Conservation (phyloP, 2,329 filamentous ascomycete genomes). For the Ophiocordyceps australis region DNA sequence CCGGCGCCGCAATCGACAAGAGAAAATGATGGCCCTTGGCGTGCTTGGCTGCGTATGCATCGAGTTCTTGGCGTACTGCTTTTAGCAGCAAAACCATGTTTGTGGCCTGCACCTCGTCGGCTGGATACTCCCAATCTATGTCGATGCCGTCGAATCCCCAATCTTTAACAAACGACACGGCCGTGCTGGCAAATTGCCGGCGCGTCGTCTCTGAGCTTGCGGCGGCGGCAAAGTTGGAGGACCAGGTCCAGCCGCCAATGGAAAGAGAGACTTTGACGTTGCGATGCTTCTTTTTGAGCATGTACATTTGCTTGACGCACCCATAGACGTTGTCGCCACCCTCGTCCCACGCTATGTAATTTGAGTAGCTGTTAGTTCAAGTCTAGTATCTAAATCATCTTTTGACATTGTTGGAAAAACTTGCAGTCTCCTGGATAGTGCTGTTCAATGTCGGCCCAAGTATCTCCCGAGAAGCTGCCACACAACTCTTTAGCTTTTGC, state of each 20-base stretch:
- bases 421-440: conserved; percentile 51
- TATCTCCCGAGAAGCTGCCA: conserved; percentile 41
- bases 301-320: conserved; percentile 60
- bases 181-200: conserved; percentile 46
- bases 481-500: background rate
- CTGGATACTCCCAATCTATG: conserved; percentile 19
- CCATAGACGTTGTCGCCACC: conserved; percentile 59
- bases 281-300: conserved; percentile 61
- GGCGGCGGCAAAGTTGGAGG: conserved; percentile 52
- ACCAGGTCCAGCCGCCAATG: conserved; percentile 79
- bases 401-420: too few relatives aligned
- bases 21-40: conserved; percentile 30
- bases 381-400: background rate
- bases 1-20: conserved; percentile 33
- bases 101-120: conserved; percentile 17
- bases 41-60: conserved; percentile 24
- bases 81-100: conserved; percentile 26
- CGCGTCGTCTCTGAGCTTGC: conserved; percentile 45
- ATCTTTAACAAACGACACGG: conserved; percentile 54
- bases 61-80: conserved; percentile 25
- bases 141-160: conserved; percentile 42
- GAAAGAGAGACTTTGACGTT: conserved; percentile 62
- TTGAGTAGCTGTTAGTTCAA: background rate
- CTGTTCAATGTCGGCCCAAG: conserved; percentile 53
- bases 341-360: conserved; percentile 34